Percentiles rank a stretch among this genome's conserved stretches.
Conservation (phyloP, 805 yeast species). For the Schwanniomyces sp. region DNA sequence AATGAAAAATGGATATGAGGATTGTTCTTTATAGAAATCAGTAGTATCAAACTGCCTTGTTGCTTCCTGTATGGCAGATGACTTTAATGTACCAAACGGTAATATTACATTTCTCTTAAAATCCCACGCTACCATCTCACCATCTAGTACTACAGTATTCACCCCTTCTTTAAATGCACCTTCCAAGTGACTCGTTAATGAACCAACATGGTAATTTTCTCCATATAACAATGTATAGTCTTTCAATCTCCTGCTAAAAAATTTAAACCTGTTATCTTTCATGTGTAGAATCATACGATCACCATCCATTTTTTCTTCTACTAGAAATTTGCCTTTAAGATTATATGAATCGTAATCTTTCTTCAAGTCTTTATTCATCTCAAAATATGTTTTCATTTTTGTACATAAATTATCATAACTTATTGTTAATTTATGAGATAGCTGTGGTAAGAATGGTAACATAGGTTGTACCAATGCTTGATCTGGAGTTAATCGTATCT, state of each 20-base stretch:
- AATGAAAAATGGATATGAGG: conserved; percentile 54
- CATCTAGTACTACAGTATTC: conserved; percentile 61
- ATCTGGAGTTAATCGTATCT: conserved; percentile 36
- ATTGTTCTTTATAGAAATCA: conserved; percentile 30
- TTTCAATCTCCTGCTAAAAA: conserved; percentile 64
- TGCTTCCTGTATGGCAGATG: conserved; percentile 60
- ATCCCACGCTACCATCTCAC: conserved; percentile 93
- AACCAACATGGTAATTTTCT: conserved; percentile 44
- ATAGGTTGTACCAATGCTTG: conserved; percentile 45
- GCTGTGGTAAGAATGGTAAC: conserved; percentile 73
- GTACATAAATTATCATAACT: conserved; percentile 53
- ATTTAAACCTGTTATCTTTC: conserved; percentile 42
- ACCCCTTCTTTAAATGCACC: conserved; percentile 41
- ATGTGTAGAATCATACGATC: conserved; percentile 83
- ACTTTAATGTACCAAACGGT: conserved; percentile 80
- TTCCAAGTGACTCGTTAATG: conserved; percentile 52
- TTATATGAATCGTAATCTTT: conserved; percentile 12
- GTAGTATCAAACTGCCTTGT: conserved; percentile 38
- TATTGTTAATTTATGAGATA: conserved; percentile 56
- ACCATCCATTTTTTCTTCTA: conserved; percentile 94
- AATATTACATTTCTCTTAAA: conserved; percentile 51
- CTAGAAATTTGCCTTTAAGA: conserved; percentile 44
- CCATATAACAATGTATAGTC: conserved; percentile 79
- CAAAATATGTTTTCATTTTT: conserved; percentile 36
- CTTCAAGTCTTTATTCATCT: conserved; percentile 16